Conservation (phyloP, 495 filamentous ascomycete genomes). For the Hypoxylon trugodes region DNA sequence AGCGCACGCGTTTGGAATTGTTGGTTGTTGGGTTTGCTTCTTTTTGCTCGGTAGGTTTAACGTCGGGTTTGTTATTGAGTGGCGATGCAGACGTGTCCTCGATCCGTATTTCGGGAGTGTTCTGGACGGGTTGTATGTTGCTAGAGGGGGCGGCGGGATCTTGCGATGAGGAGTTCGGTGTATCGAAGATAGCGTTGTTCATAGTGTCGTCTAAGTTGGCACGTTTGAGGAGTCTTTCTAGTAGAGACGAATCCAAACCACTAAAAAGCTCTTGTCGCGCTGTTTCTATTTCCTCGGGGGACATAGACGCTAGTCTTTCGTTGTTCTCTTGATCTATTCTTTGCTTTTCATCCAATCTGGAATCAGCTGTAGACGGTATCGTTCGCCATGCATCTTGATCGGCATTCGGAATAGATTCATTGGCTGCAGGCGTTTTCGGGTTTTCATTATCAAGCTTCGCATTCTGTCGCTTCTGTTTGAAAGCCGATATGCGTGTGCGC, state of each 20-base stretch:
- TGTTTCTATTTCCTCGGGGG: constrained; percentile 76
- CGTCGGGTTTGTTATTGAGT: neutral
- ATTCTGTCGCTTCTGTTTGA: constrained; percentile 72
- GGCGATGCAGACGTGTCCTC: constrained; percentile 38
- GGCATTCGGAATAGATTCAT: constrained; percentile 7
- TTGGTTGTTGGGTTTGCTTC: neutral
- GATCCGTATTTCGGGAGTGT: constrained; percentile 31
- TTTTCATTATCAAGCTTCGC: constrained; percentile 13
- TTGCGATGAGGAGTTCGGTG: constrained; percentile 23
- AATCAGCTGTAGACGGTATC: constrained; percentile 2
- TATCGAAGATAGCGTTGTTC: constrained; percentile 50
- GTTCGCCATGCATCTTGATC: constrained; percentile 4
- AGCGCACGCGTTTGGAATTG: constrained; percentile 21
- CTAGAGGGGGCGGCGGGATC: constrained; percentile 3
- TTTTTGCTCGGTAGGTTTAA: neutral
- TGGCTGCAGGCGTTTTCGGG: constrained; percentile 12
- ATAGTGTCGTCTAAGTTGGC: constrained; percentile 76
- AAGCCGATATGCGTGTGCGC: constrained; percentile 73
- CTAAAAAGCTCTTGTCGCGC: constrained; percentile 78
- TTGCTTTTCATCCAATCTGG: constrained; percentile 65
- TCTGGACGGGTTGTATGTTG: constrained; percentile 4
- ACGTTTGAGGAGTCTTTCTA: constrained; percentile 79
- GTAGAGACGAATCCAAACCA: constrained; percentile 71
- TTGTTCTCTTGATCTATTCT: constrained; percentile 85
- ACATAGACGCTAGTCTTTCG: constrained; percentile 79